Conservation (phyloP, 2,329 filamentous ascomycete genomes). For the Ambrosiella cleistominuta region DNA sequence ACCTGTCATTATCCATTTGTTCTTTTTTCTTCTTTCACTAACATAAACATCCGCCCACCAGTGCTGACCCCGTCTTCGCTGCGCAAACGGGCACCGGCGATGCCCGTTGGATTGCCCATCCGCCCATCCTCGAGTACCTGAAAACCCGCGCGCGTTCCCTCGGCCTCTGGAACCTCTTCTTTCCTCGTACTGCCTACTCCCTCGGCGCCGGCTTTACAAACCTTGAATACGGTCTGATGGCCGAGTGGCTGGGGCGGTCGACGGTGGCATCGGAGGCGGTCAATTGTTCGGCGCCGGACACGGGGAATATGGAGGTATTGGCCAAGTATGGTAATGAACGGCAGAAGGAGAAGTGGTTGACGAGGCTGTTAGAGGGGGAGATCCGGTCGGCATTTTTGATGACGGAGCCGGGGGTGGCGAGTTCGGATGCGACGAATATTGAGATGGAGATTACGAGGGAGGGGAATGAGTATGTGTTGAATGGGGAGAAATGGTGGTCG, state of each 20-base stretch:
- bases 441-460: conserved; percentile 66
- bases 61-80: conserved; percentile 61
- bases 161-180: conserved; percentile 96
- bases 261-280: conserved; percentile 66
- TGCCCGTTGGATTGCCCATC: conserved; percentile 63
- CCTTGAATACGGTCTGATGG: conserved; percentile 94
- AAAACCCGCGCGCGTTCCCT: conserved; percentile 68
- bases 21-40: neutral
- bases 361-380: conserved; percentile 63
- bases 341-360: conserved; percentile 73
- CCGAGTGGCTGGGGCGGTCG: conserved; percentile 83
- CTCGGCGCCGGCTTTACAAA: conserved; percentile 91
- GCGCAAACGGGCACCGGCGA: conserved; percentile 65
- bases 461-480: conserved; percentile 77
- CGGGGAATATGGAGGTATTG: conserved; percentile 88
- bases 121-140: conserved; percentile 68
- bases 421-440: conserved; percentile 86
- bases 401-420: conserved; percentile 81
- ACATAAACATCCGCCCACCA: conserved; percentile 18
- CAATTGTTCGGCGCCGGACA: conserved; percentile 83
- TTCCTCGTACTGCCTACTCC: conserved; percentile 86
- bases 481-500: conserved; percentile 98
- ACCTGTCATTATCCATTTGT: neutral
- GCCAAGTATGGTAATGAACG: conserved; percentile 77
- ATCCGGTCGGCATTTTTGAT: conserved; percentile 85